A percentile compares a stretch with the other conserved stretches of the same genome.
phyloP scores from a whole-genome alignment of 2,329 filamentous ascomycete species.

The Alternaria alternata region DNA sequence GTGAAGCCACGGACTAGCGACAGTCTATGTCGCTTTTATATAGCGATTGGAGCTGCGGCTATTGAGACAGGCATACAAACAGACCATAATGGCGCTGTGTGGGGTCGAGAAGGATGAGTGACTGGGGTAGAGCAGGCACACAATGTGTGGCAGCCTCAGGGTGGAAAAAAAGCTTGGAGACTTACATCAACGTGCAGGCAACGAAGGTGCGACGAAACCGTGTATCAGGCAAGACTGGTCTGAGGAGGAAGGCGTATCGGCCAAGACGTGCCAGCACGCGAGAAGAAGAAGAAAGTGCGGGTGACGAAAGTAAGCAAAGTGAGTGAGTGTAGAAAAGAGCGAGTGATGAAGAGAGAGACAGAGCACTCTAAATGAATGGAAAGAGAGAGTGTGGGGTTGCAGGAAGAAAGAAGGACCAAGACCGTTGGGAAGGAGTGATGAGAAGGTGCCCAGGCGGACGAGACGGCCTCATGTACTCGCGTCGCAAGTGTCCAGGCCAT shows the following conservation, averaged over 20 bases:
- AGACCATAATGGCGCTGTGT: slow-evolving; percentile 18
- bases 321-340: slow-evolving; percentile 20
- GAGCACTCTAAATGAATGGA: slow-evolving; percentile 44
- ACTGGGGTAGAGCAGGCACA: slow-evolving; percentile 20
- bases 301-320: slow-evolving; percentile 19
- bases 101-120: slow-evolving; percentile 19
- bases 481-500: slow-evolving; percentile 31
- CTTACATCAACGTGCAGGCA: slow-evolving; percentile 48
- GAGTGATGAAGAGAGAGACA: slow-evolving; percentile 23
- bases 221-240: slow-evolving; percentile 34
- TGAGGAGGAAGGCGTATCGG: slow-evolving; percentile 40
- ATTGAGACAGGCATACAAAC: slow-evolving; percentile 22
- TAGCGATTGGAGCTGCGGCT: slow-evolving; percentile 14
- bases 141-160: slow-evolving; percentile 21
- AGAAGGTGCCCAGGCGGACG: slow-evolving; percentile 18
- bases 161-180: slow-evolving; percentile 24
- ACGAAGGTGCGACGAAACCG: slow-evolving; percentile 35
- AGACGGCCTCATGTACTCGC: slow-evolving; percentile 41
- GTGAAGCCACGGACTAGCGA: slow-evolving; percentile 16
- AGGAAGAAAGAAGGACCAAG: slow-evolving; percentile 32
- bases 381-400: slow-evolving; percentile 24
- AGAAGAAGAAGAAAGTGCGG: slow-evolving; percentile 23
- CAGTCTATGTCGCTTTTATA: slow-evolving; percentile 23
- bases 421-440: slow-evolving; percentile 16
- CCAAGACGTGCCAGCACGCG: slow-evolving; percentile 53